Percentiles rank a stretch among this genome's conserved stretches.
These are phyloP conservation scores for Pseudocercospora eumusae DNA, from an alignment of 2,329 filamentous ascomycete genomes.

Conservation along the genomic window DNA sequence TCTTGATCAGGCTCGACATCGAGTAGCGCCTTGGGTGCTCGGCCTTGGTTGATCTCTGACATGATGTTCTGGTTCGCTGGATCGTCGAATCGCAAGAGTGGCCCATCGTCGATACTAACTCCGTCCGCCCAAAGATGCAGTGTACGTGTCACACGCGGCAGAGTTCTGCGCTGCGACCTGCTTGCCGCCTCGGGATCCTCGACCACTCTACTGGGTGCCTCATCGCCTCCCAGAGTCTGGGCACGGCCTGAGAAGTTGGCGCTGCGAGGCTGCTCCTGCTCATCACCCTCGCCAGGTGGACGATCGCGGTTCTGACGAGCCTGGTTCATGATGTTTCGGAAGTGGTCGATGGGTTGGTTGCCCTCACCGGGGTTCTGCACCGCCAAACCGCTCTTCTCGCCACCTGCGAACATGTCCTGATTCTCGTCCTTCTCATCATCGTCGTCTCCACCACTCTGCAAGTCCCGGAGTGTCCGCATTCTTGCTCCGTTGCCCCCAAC, in stretches of 20 bases:
- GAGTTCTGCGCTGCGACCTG: conserved; percentile 43
- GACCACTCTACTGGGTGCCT: conserved; percentile 67
- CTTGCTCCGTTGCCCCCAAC: conserved; percentile 37
- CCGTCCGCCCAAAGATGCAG: conserved; percentile 82
- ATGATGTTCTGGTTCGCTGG: conserved; percentile 71
- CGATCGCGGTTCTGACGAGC: conserved; percentile 60
- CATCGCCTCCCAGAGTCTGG: conserved; percentile 76
- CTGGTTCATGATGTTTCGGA: conserved; percentile 53
- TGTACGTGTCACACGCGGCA: conserved; percentile 61
- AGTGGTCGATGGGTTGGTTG: conserved; percentile 45
- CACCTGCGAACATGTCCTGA: conserved; percentile 75
- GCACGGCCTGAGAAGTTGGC: conserved; percentile 67
- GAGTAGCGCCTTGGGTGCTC: conserved; percentile 75
- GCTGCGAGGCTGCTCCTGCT: conserved; percentile 43
- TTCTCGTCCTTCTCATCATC: conserved; percentile 62
- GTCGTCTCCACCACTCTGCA: conserved; percentile 55
- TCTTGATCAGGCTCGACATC: conserved; percentile 73
- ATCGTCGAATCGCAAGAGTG: conserved; percentile 76
- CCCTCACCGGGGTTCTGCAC: conserved; percentile 63
- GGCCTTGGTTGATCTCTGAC: conserved; percentile 73
- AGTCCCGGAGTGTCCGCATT: conserved; percentile 48
- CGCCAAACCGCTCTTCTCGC: conserved; percentile 77
- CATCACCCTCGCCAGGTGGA: conserved; percentile 52
- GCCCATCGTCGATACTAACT: conserved; percentile 81
- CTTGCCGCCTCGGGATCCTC: conserved; percentile 57